phyloP scores from a whole-genome alignment of 495 filamentous ascomycete genomes.

The Tetracladium marchalianum region DNA sequence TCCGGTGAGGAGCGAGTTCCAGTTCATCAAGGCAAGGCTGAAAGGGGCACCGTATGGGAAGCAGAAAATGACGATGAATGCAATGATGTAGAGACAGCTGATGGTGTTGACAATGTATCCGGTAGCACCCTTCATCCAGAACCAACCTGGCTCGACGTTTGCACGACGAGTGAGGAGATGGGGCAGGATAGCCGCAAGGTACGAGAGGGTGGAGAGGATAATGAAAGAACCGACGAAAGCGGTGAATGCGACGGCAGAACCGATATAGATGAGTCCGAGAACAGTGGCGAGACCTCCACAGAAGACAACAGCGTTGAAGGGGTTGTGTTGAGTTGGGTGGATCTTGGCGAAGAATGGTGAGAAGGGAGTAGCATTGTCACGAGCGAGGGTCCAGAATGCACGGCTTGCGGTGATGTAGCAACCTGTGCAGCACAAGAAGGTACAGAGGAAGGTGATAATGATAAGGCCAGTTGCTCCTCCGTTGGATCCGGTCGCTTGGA shows the following conservation, averaged over 20 bases:
- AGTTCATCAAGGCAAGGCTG: conserved; percentile 45
- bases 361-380: conserved; percentile 47
- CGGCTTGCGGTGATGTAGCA: conserved; percentile 16
- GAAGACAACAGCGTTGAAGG: conserved; percentile 49
- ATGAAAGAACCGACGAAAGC: conserved; percentile 58
- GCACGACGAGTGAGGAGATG: conserved; percentile 47
- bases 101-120: conserved; percentile 47
- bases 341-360: conserved; percentile 26
- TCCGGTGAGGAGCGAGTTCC: conserved; percentile 19
- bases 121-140: conserved; percentile 41
- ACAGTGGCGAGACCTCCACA: conserved; percentile 43
- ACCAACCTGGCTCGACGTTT: conserved; percentile 37
- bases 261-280: conserved; percentile 56
- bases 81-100: conserved; percentile 48
- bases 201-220: conserved; percentile 52
- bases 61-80: conserved; percentile 56
- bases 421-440: conserved; percentile 48
- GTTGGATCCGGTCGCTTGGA: conserved; percentile 55
- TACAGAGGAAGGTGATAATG: conserved; percentile 57
- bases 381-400: conserved; percentile 66
- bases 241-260: conserved; percentile 53
- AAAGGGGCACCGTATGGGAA: conserved; percentile 48
- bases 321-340: conserved; percentile 35
- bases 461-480: conserved; percentile 57
- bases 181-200: conserved; percentile 57